phyloP scores from a whole-genome alignment of 345 rosid genomes.

The Kernera saxatilis region DNA sequence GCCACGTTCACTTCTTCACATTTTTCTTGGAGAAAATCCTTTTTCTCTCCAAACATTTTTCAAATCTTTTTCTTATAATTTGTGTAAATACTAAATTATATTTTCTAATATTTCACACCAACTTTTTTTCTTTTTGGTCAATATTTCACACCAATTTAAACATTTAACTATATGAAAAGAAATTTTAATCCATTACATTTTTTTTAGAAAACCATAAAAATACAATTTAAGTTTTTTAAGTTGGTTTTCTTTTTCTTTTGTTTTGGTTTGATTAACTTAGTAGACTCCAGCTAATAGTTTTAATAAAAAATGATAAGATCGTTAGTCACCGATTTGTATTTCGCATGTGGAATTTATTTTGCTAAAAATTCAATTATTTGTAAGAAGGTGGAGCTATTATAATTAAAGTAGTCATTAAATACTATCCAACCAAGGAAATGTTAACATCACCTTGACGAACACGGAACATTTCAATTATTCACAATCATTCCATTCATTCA shows the following conservation, averaged over 20 bases:
- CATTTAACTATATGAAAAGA: neutral
- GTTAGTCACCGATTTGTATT: neutral
- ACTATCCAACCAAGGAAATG: conserved; percentile 24
- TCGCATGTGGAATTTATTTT: neutral
- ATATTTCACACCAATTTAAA: neutral
- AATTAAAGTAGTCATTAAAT: conserved; percentile 22
- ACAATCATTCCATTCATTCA: conserved; percentile 27
- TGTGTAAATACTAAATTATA: neutral
- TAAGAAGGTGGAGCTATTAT: conserved; percentile 19
- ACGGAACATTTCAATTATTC: conserved; percentile 30
- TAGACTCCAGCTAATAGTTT: conserved; percentile 14
- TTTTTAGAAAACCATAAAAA: neutral
- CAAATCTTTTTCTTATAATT: neutral
- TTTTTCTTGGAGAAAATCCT: neutral
- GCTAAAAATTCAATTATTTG: neutral
- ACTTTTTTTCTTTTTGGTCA: too few relatives aligned
- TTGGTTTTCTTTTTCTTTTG: neutral
- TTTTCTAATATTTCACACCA: neutral
- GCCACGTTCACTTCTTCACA: conserved; percentile 36
- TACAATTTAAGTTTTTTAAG: neutral
- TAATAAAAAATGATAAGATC: neutral
- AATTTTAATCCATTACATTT: neutral
- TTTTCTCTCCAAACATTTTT: neutral
- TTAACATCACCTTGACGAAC: conserved; percentile 30
- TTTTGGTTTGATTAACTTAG: neutral